Evolutionary conservation across 306 rosid genomes (phyloP).

Genomic region (Malus asiatica): DNA sequence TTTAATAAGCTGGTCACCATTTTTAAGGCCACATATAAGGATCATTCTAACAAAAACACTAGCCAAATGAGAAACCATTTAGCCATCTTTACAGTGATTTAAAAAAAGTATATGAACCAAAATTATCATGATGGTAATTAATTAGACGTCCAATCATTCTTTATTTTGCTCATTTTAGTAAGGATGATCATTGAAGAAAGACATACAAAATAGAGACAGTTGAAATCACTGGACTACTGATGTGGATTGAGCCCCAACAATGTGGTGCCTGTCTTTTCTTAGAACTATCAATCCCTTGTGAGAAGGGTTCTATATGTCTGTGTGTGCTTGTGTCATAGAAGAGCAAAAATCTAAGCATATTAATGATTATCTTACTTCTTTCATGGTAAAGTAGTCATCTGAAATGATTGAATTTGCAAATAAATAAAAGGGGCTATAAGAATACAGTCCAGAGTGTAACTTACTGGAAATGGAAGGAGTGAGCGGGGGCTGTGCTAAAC

Average conservation of each 20-base stretch:
- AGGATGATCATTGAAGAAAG: neutral
- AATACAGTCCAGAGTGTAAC: constrained; percentile 1
- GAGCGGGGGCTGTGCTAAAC: constrained; percentile 63
- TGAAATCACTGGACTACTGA: neutral
- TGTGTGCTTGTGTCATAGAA: neutral
- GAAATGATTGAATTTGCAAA: neutral
- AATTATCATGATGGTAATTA: neutral
- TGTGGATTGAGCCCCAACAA: neutral
- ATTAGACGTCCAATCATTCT: neutral
- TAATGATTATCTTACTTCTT: constrained; percentile 10
- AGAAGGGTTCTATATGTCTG: neutral
- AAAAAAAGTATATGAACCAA: neutral
- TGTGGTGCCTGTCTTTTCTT: neutral
- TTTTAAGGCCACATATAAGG: neutral
- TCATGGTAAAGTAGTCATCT: neutral
- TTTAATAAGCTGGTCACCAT: neutral
- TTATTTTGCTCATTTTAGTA: neutral
- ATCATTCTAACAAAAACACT: neutral
- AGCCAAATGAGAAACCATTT: neutral
- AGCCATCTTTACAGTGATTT: neutral
- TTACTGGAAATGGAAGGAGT: constrained; percentile 64
- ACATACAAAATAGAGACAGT: neutral
- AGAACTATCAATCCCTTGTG: neutral
- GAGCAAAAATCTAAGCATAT: neutral
- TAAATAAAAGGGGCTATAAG: neutral